phyloP scores from a whole-genome alignment of 371 early-diverging fungal genomes.

The Rhizopus sp. region DNA sequence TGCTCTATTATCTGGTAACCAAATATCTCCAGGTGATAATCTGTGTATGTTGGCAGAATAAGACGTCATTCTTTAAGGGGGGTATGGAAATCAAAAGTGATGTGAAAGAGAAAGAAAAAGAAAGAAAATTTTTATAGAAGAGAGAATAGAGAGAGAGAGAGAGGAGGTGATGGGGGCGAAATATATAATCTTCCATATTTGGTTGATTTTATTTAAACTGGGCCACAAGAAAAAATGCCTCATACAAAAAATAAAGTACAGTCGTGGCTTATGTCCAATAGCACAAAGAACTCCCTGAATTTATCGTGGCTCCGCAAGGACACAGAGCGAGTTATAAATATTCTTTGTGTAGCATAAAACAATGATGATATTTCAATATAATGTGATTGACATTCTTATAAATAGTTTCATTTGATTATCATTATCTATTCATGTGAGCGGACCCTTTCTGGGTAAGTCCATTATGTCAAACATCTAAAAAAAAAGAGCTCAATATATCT shows the following conservation, averaged over 20 bases:
- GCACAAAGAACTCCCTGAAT: conserved; percentile 24
- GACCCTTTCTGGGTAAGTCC: no score
- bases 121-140: conserved; percentile 3
- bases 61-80: conserved; percentile 7
- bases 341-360: neutral
- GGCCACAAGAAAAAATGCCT: conserved; percentile 30
- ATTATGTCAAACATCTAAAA: no score
- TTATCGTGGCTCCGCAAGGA: conserved; percentile 12
- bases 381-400: neutral
- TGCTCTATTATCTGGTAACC: conserved; percentile 25
- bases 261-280: conserved; percentile 30
- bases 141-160: conserved; percentile 1
- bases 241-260: conserved; percentile 8
- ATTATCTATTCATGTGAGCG: no score
- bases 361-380: neutral
- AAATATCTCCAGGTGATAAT: conserved; percentile 29
- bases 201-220: conserved; percentile 7
- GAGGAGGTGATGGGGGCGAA: conserved; percentile 3
- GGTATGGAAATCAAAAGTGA: conserved; percentile 1
- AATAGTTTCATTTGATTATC: no score
- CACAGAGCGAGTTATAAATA: neutral
- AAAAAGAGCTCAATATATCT: no score
- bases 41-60: conserved; percentile 19
- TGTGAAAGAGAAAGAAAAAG: neutral
- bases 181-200: conserved; percentile 15